A percentile compares a stretch with the other conserved stretches of the same genome.
These are phyloP conservation scores for Debaryomycetaceae sp. DNA, from an alignment of 1,139 yeast species.

Conservation along the genomic window DNA sequence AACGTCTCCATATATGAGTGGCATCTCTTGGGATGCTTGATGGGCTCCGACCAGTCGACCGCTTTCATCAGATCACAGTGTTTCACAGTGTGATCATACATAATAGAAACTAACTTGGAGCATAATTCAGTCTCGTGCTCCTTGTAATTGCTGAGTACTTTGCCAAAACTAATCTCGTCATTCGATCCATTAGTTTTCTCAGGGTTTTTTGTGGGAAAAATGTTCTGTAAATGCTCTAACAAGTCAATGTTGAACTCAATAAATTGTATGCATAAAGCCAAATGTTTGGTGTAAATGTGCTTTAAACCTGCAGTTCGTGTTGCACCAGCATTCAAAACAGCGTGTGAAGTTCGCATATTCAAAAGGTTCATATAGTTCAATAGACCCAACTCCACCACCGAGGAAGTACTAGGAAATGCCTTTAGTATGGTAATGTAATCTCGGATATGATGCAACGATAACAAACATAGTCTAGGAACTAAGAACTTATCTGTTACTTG, in stretches of 20 bases:
- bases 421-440: constrained; percentile 49
- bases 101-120: constrained; percentile 61
- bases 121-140: constrained; percentile 70
- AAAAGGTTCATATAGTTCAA: constrained; percentile 50
- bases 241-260: constrained; percentile 37
- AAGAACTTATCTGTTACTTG: constrained; percentile 29
- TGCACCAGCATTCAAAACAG: constrained; percentile 76
- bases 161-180: constrained; percentile 24
- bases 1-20: constrained; percentile 65
- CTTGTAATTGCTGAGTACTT: constrained; percentile 35
- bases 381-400: constrained; percentile 37
- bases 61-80: constrained; percentile 46
- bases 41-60: constrained; percentile 50
- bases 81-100: constrained; percentile 59
- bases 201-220: constrained; percentile 11
- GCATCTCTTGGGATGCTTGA: constrained; percentile 41
- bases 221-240: constrained; percentile 15
- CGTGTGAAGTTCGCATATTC: constrained; percentile 56
- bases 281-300: constrained; percentile 72
- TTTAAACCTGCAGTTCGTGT: constrained; percentile 70
- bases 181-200: constrained; percentile 2
- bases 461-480: constrained; percentile 40
- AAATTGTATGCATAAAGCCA: constrained; percentile 66
- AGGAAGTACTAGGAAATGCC: constrained; percentile 42
- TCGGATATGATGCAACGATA: constrained; percentile 34